Percentiles rank a stretch among this genome's conserved stretches.
These are phyloP conservation scores for Pachyrhizus erosus DNA, from an alignment of 306 rosid species.

Conservation along the genomic window DNA sequence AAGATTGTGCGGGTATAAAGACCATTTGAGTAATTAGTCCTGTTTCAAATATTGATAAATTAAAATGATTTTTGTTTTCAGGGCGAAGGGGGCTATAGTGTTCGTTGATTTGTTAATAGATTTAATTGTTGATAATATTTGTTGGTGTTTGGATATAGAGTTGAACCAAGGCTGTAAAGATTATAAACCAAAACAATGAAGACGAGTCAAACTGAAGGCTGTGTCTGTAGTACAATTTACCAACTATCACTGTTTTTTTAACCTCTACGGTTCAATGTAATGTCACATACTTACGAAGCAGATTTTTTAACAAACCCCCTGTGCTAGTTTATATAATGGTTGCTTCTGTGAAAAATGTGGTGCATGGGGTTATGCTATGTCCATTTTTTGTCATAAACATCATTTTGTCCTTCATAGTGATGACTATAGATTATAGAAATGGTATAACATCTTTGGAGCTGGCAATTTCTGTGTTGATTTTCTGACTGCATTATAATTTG, in stretches of 20 bases:
- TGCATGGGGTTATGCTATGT: slow-evolving; percentile 5
- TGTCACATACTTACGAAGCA: background rate
- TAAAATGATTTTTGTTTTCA: no score
- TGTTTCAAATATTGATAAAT: background rate
- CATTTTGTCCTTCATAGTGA: background rate
- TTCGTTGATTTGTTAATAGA: no score
- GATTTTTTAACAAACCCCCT: background rate
- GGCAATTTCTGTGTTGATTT: slow-evolving; percentile 13
- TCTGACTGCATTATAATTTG: slow-evolving; percentile 26
- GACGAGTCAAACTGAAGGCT: background rate
- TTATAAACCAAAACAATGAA: background rate
- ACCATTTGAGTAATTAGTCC: background rate
- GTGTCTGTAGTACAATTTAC: background rate
- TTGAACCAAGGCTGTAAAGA: background rate
- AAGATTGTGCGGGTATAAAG: background rate
- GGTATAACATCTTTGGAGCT: slow-evolving; percentile 22
- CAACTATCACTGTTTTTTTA: background rate
- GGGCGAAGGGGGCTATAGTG: no score
- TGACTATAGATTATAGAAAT: slow-evolving; percentile 35
- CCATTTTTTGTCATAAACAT: background rate
- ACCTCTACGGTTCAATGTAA: background rate
- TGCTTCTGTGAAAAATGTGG: slow-evolving; percentile 5
- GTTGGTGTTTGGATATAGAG: slow-evolving; percentile 21
- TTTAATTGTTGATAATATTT: background rate
- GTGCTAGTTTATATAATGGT: slow-evolving; percentile 3